Percentiles rank a stretch among this genome's conserved stretches.
Evolutionary conservation across 2,329 filamentous ascomycete genomes (phyloP).

Genomic region (Aspergillus transmontanensis): DNA sequence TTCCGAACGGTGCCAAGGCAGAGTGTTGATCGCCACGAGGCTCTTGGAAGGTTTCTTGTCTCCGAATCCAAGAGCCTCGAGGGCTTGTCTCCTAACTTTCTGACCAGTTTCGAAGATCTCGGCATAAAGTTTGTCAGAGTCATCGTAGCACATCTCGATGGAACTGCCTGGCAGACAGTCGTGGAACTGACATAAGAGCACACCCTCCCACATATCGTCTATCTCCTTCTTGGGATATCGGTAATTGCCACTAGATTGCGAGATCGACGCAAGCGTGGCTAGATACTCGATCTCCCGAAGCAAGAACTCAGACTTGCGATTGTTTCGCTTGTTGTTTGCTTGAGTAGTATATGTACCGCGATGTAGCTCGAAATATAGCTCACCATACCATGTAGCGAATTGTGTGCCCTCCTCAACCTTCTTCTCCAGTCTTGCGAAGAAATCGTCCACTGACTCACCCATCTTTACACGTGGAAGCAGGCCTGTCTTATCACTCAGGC

Average conservation of each 20-base stretch:
- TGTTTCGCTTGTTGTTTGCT: slow-evolving; percentile 95
- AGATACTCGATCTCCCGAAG: slow-evolving; percentile 86
- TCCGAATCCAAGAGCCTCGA: slow-evolving; percentile 66
- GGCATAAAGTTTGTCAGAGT: slow-evolving; percentile 87
- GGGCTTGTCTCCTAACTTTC: slow-evolving; percentile 69
- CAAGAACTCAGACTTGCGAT: slow-evolving; percentile 80
- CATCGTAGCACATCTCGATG: slow-evolving; percentile 98
- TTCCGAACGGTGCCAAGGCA: slow-evolving; percentile 81
- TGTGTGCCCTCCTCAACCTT: slow-evolving; percentile 68
- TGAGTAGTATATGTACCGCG: slow-evolving; percentile 97
- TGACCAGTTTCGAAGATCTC: slow-evolving; percentile 78
- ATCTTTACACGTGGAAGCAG: slow-evolving; percentile 84
- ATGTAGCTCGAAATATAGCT: slow-evolving; percentile 97
- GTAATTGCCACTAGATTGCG: slow-evolving; percentile 62
- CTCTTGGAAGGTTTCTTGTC: slow-evolving; percentile 45
- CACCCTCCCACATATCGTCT: slow-evolving; percentile 92
- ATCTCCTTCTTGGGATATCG: slow-evolving; percentile 93
- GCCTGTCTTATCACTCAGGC: slow-evolving; percentile 84
- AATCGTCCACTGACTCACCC: slow-evolving; percentile 88
- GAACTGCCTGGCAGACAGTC: slow-evolving; percentile 93
- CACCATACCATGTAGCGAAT: slow-evolving; percentile 95
- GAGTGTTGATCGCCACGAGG: slow-evolving; percentile 74
- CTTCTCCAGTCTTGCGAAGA: slow-evolving; percentile 82
- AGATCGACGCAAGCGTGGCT: slow-evolving; percentile 80
- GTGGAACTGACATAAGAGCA: slow-evolving; percentile 94